phyloP scores from a whole-genome alignment of 2,329 filamentous ascomycete genomes.

The Achaetomium macrosporum region DNA sequence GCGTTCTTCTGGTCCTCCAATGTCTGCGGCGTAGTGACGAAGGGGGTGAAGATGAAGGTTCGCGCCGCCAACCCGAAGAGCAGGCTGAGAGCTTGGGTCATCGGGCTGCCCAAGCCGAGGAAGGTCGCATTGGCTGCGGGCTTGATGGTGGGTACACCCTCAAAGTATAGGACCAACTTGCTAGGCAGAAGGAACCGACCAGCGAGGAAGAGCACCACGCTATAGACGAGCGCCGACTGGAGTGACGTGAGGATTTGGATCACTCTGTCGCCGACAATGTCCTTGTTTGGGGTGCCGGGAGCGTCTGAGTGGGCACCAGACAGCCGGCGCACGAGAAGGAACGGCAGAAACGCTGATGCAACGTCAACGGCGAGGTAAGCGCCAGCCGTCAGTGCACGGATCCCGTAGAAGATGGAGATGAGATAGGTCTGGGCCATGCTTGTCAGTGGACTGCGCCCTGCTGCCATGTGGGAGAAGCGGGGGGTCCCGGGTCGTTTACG shows the following conservation, averaged over 20 bases:
- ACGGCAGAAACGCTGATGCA: slow-evolving; percentile 64
- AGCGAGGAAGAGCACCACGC: slow-evolving; percentile 62
- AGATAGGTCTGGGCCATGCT: slow-evolving; percentile 56
- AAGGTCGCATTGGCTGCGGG: slow-evolving; percentile 60
- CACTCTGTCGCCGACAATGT: slow-evolving; percentile 57
- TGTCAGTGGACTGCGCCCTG: slow-evolving; percentile 19
- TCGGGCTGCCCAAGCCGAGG: slow-evolving; percentile 52
- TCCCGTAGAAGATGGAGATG: slow-evolving; percentile 68
- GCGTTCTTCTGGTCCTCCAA: slow-evolving; percentile 43
- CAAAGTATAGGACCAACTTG: slow-evolving; percentile 70
- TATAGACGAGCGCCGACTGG: slow-evolving; percentile 68
- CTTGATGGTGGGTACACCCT: slow-evolving; percentile 62
- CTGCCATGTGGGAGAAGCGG: slow-evolving; percentile 8
- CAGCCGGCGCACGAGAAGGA: slow-evolving; percentile 65
- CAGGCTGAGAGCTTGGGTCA: slow-evolving; percentile 39
- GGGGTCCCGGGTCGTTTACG: slow-evolving; percentile 10
- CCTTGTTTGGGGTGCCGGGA: slow-evolving; percentile 50
- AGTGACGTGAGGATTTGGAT: slow-evolving; percentile 61
- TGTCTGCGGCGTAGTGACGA: slow-evolving; percentile 48
- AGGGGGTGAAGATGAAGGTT: slow-evolving; percentile 71
- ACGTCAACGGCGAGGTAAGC: slow-evolving; percentile 62
- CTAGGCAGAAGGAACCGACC: slow-evolving; percentile 65
- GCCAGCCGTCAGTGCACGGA: slow-evolving; percentile 56
- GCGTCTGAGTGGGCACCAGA: slow-evolving; percentile 57
- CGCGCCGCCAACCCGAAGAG: slow-evolving; percentile 64